phyloP scores from a whole-genome alignment of 2,329 filamentous ascomycete species.

The Thermoascus crustaceus region DNA sequence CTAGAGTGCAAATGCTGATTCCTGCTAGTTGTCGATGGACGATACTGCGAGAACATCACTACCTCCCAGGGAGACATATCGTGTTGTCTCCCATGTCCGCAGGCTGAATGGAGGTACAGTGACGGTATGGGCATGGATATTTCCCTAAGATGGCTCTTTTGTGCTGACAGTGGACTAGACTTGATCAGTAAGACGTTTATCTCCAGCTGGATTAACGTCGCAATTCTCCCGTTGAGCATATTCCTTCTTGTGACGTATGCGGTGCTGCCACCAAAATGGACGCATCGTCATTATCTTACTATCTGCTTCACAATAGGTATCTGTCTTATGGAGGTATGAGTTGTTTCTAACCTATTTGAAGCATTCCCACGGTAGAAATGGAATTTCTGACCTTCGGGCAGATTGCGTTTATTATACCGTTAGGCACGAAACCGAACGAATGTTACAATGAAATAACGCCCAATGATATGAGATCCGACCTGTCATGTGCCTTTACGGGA shows the following conservation, averaged over 20 bases:
- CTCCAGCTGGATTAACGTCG: slow-evolving; percentile 78
- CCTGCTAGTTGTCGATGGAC: slow-evolving; percentile 48
- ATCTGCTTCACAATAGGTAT: slow-evolving; percentile 74
- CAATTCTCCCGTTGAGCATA: slow-evolving; percentile 59
- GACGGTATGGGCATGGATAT: slow-evolving; percentile 39
- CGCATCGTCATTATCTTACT: slow-evolving; percentile 85
- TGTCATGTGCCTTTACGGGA: slow-evolving; percentile 81
- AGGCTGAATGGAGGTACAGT: slow-evolving; percentile 66
- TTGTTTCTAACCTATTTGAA: too few species aligned
- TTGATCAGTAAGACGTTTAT: slow-evolving; percentile 52
- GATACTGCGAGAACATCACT: slow-evolving; percentile 48
- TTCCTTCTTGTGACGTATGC: slow-evolving; percentile 76
- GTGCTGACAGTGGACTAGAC: slow-evolving; percentile 23
- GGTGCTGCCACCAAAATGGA: slow-evolving; percentile 76
- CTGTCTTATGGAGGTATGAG: slow-evolving; percentile 67
- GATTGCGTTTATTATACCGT: slow-evolving; percentile 84
- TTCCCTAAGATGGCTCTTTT: background rate
- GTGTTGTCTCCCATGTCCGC: slow-evolving; percentile 88
- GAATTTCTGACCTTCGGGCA: slow-evolving; percentile 29
- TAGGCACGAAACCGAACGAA: slow-evolving; percentile 68
- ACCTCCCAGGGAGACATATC: slow-evolving; percentile 40
- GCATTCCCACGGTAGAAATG: background rate
- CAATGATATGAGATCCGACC: slow-evolving; percentile 76
- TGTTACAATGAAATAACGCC: slow-evolving; percentile 89
- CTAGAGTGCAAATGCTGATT: slow-evolving; percentile 22